A percentile compares a stretch with the other conserved stretches of the same genome.
Conservation (phyloP, 495 filamentous ascomycete genomes). For the Penicillium lagena region DNA sequence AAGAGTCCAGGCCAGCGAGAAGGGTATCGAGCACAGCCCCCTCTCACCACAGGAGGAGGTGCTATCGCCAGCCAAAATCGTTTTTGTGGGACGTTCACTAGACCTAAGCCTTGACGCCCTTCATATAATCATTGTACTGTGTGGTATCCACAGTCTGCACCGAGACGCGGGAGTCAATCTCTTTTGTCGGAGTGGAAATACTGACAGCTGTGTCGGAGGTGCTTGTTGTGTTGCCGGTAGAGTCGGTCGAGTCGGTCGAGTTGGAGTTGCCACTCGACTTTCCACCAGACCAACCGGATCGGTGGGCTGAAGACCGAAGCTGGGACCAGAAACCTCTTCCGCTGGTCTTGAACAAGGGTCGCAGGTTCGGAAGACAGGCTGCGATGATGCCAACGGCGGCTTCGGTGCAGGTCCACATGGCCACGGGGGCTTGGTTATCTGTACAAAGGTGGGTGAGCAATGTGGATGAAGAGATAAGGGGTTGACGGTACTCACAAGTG, state of each 20-base stretch:
- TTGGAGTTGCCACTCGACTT: background rate
- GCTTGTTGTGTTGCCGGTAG: slow-evolving; percentile 1
- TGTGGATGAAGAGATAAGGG: background rate
- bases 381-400: slow-evolving; percentile 19
- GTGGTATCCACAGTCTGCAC: background rate
- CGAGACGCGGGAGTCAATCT: background rate
- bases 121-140: background rate
- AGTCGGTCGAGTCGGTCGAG: slow-evolving; percentile 2
- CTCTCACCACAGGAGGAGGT: no score
- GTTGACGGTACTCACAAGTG: slow-evolving; percentile 10
- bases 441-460: slow-evolving; percentile 1
- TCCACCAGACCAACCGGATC: slow-evolving; percentile 2
- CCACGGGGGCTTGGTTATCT: slow-evolving; percentile 21
- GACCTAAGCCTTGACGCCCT: background rate
- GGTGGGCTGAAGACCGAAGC: slow-evolving; percentile 8
- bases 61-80: no score
- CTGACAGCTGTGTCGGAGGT: slow-evolving; percentile 1
- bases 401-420: slow-evolving; percentile 22
- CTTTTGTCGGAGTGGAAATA: background rate
- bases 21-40: no score
- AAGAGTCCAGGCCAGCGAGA: no score
- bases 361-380: slow-evolving; percentile 21
- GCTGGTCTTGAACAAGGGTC: slow-evolving; percentile 16
- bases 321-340: slow-evolving; percentile 17
- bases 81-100: background rate